Percentiles rank a stretch among this genome's conserved stretches.
Evolutionary conservation across 2,329 filamentous ascomycete genomes (phyloP).

Genomic region (Epichloe festucae): DNA sequence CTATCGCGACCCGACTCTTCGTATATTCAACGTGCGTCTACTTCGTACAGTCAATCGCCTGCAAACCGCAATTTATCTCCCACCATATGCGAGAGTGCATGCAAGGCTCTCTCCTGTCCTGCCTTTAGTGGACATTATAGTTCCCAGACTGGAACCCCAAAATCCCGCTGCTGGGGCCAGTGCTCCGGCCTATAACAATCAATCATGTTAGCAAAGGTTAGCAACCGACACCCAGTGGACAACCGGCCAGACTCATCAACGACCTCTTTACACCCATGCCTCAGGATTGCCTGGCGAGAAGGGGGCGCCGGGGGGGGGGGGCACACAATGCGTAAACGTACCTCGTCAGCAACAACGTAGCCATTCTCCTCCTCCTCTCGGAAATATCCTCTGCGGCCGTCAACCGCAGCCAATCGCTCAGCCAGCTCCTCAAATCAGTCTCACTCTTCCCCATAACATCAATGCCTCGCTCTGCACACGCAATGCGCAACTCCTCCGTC

Average conservation of each 20-base stretch:
- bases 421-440: conserved; percentile 33
- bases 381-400: conserved; percentile 24
- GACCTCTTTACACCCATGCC: too few species aligned
- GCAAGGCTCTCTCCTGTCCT: neutral
- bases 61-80: neutral
- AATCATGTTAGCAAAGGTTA: conserved; percentile 5
- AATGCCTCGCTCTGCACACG: conserved; percentile 58
- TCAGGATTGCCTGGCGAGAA: neutral
- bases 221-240: neutral
- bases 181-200: conserved; percentile 20
- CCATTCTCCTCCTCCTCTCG: conserved; percentile 26
- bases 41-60: neutral
- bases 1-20: too few species aligned
- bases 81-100: neutral
- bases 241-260: too few species aligned
- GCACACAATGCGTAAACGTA: conserved; percentile 13
- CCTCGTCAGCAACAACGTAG: conserved; percentile 28
- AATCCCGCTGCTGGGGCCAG: conserved; percentile 28
- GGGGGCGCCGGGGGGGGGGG: too few species aligned
- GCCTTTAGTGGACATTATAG: conserved; percentile 13
- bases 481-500: conserved; percentile 52
- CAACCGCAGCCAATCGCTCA: conserved; percentile 36
- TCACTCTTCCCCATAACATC: conserved; percentile 44
- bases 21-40: neutral
- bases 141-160: conserved; percentile 29